Evolutionary conservation across 1,139 yeast genomes (phyloP), one percentile per base, ranked within the genome.

Genomic region (Diutina rugosa): DNA sequence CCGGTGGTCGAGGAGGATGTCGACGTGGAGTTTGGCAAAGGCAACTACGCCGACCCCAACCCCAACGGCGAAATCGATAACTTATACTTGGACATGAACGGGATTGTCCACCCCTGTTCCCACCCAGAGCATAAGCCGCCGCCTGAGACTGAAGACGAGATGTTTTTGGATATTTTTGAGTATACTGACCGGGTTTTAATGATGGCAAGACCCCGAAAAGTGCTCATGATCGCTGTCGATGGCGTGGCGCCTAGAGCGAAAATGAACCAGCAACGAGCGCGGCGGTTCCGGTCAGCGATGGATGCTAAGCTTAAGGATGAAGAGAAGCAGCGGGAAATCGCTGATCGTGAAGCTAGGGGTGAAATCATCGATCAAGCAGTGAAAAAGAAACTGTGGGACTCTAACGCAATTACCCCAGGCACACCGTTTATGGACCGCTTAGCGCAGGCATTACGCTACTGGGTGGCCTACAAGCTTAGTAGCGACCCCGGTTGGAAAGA

Each of bases 161-260:
- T 91, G 80, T 93, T 83, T 71, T 85, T 90, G 26, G 87, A 95
- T n/a, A 90, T 95, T 55, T 93, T 91, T 74, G 87, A 88, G 55
- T 95, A 95, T 66, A 91, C 93, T 61, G 99, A 95, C 68, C 98
- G 93, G 70, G 75, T 95, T 60, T 93, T 95, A 65, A 85, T 85
- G 60, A 82, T 90, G 46, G 90, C 93, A 63, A 84, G 84, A 66
- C 99, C 99, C 6, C 79, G 87, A 64, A 81, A 90, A 67, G 82
- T 88, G 41, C 89, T 95, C 64, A 91, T 87, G 69, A 91, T 95
- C 96, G 99, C 99, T 5, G 90, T 95, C 60, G 99, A 95, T 72
- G 99, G 99, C 63, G 99, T 95, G 56, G 99, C 99, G 0, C 99
- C 99, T 56, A 79, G 99, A 66, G 99, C 99, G 32, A 95, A 95